These are phyloP conservation scores for Talaromyces sp. DNA, from an alignment of 2,329 filamentous ascomycete species.

Conservation along the genomic window DNA sequence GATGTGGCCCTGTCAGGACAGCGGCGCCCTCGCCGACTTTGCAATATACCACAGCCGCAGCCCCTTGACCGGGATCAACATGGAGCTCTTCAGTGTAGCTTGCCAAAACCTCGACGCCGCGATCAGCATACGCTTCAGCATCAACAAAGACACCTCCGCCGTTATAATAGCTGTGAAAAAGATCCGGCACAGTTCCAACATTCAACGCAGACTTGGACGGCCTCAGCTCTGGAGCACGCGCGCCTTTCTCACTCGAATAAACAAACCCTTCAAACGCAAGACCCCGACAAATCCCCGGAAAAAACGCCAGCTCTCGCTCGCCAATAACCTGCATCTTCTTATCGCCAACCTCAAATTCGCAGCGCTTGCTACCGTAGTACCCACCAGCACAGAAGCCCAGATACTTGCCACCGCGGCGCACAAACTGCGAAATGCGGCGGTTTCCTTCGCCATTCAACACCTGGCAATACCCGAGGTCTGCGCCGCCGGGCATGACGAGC, in stretches of 20 bases:
- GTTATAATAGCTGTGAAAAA: slow-evolving; percentile 81
- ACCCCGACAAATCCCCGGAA: slow-evolving; percentile 78
- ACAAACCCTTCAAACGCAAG: slow-evolving; percentile 84
- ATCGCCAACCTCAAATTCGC: slow-evolving; percentile 90
- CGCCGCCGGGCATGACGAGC: slow-evolving; percentile 86
- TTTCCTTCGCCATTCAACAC: slow-evolving; percentile 86
- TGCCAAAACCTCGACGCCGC: slow-evolving; percentile 75
- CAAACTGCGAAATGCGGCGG: slow-evolving; percentile 74
- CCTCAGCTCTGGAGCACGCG: slow-evolving; percentile 63
- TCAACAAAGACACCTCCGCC: slow-evolving; percentile 92
- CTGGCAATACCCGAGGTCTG: slow-evolving; percentile 87
- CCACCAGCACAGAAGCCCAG: slow-evolving; percentile 91
- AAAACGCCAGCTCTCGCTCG: slow-evolving; percentile 79
- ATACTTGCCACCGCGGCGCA: slow-evolving; percentile 78
- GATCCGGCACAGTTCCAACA: slow-evolving; percentile 50
- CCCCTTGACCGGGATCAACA: slow-evolving; percentile 67
- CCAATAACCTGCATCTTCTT: slow-evolving; percentile 78
- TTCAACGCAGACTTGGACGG: slow-evolving; percentile 59
- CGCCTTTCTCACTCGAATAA: slow-evolving; percentile 82
- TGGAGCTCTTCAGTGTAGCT: slow-evolving; percentile 69
- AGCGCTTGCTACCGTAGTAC: slow-evolving; percentile 76
- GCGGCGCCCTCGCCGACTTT: slow-evolving; percentile 75
- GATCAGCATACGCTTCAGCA: slow-evolving; percentile 55
- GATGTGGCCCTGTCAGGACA: slow-evolving; percentile 82
- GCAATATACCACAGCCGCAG: slow-evolving; percentile 78